Evolutionary conservation across 805 yeast genomes (phyloP).

Genomic region (Candida ponderosae): DNA sequence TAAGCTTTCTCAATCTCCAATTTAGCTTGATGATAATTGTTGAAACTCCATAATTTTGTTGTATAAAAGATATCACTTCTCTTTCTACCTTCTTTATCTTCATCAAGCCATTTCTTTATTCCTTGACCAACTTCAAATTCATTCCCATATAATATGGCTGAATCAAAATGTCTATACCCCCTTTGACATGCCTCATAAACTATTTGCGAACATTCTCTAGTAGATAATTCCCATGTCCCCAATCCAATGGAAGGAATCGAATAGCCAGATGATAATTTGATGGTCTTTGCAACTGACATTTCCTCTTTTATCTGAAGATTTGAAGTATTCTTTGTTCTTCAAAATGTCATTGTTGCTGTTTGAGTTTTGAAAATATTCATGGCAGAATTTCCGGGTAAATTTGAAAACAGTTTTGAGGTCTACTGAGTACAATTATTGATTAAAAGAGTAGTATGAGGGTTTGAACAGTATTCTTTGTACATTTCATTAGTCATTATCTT

Average conservation of each 20-base stretch:
- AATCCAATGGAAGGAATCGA: slow-evolving; percentile 49
- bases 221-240: slow-evolving; percentile 44
- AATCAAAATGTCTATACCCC: slow-evolving; percentile 72
- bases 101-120: slow-evolving; percentile 41
- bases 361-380: no score
- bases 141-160: slow-evolving; percentile 63
- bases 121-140: slow-evolving; percentile 57
- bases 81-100: slow-evolving; percentile 32
- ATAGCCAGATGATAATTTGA: slow-evolving; percentile 42
- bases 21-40: slow-evolving; percentile 40
- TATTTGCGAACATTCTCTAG: slow-evolving; percentile 28
- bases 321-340: no score
- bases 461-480: no score
- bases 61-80: slow-evolving; percentile 54
- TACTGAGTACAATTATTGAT: no score
- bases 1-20: slow-evolving; percentile 51
- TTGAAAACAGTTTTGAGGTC: no score
- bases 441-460: no score
- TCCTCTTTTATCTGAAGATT: no score
- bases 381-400: no score
- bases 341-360: no score
- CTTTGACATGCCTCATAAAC: slow-evolving; percentile 49
- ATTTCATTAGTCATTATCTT: no score
- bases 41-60: slow-evolving; percentile 63
- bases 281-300: slow-evolving; percentile 5